A percentile compares a stretch with the other conserved stretches of the same genome.
Evolutionary conservation across 202 grass and related monocot genomes (phyloP).

Genomic region (Zoysia matrella): DNA sequence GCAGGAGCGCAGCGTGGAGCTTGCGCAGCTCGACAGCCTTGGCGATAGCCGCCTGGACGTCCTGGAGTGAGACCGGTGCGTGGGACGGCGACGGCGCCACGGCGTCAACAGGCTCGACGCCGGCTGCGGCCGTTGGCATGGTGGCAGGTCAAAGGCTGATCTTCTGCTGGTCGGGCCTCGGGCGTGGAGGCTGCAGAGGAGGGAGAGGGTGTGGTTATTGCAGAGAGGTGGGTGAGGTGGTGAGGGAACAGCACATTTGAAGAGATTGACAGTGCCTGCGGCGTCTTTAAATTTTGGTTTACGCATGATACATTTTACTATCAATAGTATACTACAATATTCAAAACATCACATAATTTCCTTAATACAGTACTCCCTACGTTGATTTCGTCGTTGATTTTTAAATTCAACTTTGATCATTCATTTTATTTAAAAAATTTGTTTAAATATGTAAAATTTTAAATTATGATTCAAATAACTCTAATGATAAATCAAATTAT

Average conservation of each 20-base stretch:
- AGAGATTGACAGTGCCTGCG: constrained; percentile 34
- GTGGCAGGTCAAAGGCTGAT: constrained; percentile 53
- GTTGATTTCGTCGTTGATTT: too few species aligned
- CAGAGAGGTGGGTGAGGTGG: constrained; percentile 19
- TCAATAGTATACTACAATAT: neutral
- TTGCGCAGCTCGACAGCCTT: constrained; percentile 89
- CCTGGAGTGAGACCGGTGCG: constrained; percentile 46
- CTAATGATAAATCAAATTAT: too few species aligned
- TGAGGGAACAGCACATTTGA: constrained; percentile 59
- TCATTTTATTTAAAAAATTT: too few species aligned
- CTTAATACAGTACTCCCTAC: neutral
- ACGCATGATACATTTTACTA: too few species aligned
- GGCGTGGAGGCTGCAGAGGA: too few species aligned
- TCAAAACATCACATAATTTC: neutral
- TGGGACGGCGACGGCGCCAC: constrained; percentile 34
- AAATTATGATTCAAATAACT: too few species aligned
- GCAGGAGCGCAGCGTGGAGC: constrained; percentile 84
- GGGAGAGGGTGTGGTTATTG: constrained; percentile 4
- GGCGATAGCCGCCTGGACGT: constrained; percentile 75
- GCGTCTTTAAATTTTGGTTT: neutral
- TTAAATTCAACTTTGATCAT: too few species aligned
- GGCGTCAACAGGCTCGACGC: constrained; percentile 25
- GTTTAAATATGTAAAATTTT: too few species aligned
- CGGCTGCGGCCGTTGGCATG: constrained; percentile 41
- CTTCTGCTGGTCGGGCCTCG: constrained; percentile 23